Evolutionary conservation across 768 basidiomycete species (phyloP).

Genomic region (Saitozyma podzolica): DNA sequence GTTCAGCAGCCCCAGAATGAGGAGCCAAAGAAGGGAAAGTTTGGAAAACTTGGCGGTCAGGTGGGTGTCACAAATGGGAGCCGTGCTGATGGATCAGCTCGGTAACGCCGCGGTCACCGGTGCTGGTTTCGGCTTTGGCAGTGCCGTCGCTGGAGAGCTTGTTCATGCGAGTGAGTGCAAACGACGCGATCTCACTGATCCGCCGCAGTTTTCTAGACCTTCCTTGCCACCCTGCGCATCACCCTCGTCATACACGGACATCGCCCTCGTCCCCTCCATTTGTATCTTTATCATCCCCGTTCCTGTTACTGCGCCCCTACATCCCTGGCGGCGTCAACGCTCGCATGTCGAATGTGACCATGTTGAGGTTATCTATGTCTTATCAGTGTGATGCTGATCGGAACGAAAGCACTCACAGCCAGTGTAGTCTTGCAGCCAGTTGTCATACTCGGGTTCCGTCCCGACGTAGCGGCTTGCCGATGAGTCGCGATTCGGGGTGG

Average conservation of each 20-base stretch:
- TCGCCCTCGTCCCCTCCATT: background rate
- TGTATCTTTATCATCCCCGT: background rate
- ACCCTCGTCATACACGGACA: background rate
- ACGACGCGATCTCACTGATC: background rate
- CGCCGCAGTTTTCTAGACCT: background rate
- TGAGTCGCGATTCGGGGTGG: no score
- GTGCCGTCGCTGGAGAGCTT: conserved; percentile 25
- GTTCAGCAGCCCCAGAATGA: conserved; percentile 1
- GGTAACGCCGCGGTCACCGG: conserved; percentile 30
- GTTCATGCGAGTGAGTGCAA: conserved; percentile 26
- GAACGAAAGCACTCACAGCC: conserved; percentile 1
- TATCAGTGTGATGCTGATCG: background rate
- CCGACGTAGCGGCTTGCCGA: conserved; percentile 9
- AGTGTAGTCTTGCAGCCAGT: conserved; percentile 12
- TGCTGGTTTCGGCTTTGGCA: conserved; percentile 34
- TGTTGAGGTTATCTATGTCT: conserved; percentile 7
- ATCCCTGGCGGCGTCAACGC: background rate
- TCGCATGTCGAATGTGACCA: conserved; percentile 4
- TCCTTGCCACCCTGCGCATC: background rate
- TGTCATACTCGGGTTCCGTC: conserved; percentile 1
- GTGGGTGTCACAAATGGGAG: conserved; percentile 14
- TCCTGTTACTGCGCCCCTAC: background rate
- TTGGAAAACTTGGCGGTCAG: conserved; percentile 38
- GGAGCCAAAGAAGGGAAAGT: conserved; percentile 28
- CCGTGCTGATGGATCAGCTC: conserved; percentile 16